A percentile compares a stretch with the other conserved stretches of the same genome.
phyloP scores from a whole-genome alignment of 2,329 filamentous ascomycete genomes.

The Cladophialophora yegresii region DNA sequence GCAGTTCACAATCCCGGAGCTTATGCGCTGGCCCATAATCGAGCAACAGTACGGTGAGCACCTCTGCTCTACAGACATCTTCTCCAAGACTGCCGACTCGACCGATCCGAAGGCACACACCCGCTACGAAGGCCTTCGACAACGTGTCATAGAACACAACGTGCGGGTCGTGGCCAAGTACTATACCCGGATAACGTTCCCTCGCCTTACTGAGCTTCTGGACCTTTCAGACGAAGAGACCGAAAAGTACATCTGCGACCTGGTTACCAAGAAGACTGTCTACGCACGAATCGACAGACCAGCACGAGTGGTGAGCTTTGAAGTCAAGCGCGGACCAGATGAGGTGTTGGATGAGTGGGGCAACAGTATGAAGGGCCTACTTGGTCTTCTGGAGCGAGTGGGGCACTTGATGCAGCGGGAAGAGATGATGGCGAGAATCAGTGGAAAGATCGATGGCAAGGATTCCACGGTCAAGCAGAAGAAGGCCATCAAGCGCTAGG shows the following conservation, averaged over 20 bases:
- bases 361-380: constrained; percentile 91
- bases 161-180: constrained; percentile 97
- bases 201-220: constrained; percentile 82
- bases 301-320: constrained; percentile 87
- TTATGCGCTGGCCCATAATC: constrained; percentile 98
- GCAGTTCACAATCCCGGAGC: constrained; percentile 89
- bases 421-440: constrained; percentile 99
- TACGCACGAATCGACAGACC: constrained; percentile 97
- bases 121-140: constrained; percentile 91
- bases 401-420: constrained; percentile 99
- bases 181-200: constrained; percentile 95
- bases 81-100: constrained; percentile 66
- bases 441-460: background rate
- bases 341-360: constrained; percentile 99
- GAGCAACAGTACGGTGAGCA: constrained; percentile 85
- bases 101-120: constrained; percentile 77
- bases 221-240: constrained; percentile 94
- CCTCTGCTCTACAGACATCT: constrained; percentile 85
- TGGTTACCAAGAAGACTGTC: constrained; percentile 96
- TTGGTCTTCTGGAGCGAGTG: constrained; percentile 83
- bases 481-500: background rate
- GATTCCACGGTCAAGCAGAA: background rate
- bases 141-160: constrained; percentile 99
- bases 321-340: constrained; percentile 90
- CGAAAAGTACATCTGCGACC: constrained; percentile 96